Percentiles rank a stretch among this genome's conserved stretches.
Conservation (phyloP, 371 early-diverging fungal genomes). For the Mucor circinelloides region DNA sequence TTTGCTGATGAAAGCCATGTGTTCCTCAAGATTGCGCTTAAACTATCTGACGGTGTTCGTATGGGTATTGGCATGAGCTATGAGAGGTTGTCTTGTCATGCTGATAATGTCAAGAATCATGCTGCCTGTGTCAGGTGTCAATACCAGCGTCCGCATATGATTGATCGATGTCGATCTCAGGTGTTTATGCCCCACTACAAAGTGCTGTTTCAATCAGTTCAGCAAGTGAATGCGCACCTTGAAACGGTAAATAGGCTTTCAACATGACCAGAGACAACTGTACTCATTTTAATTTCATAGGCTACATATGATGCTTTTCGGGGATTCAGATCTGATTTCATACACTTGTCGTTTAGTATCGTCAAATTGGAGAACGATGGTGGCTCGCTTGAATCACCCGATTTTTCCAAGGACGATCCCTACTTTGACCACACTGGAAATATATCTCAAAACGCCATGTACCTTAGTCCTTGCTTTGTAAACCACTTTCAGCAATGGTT, state of each 20-base stretch:
- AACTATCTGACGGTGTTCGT: constrained; percentile 46
- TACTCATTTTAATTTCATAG: constrained; percentile 19
- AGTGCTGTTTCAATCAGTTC: constrained; percentile 39
- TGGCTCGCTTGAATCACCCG: neutral
- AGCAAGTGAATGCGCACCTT: constrained; percentile 29
- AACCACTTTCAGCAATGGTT: constrained; percentile 44
- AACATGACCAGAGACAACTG: neutral
- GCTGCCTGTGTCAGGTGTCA: neutral
- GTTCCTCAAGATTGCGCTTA: constrained; percentile 44
- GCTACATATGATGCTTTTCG: constrained; percentile 57
- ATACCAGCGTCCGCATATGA: neutral
- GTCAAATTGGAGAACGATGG: constrained; percentile 15
- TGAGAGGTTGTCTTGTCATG: constrained; percentile 20
- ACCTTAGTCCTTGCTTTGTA: constrained; percentile 47
- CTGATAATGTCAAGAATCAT: neutral
- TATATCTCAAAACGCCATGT: constrained; percentile 39
- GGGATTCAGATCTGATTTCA: constrained; percentile 68
- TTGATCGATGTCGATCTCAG: constrained; percentile 16
- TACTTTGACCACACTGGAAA: neutral
- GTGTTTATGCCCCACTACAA: constrained; percentile 45
- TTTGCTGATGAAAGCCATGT: neutral
- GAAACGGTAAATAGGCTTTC: constrained; percentile 33
- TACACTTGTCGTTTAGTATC: constrained; percentile 64
- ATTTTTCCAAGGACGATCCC: neutral
- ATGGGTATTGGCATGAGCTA: constrained; percentile 53